Evolutionary conservation across 495 filamentous ascomycete genomes (phyloP), one percentile per base, ranked within the genome.

Genomic region (Jackrogersella multiformis): DNA sequence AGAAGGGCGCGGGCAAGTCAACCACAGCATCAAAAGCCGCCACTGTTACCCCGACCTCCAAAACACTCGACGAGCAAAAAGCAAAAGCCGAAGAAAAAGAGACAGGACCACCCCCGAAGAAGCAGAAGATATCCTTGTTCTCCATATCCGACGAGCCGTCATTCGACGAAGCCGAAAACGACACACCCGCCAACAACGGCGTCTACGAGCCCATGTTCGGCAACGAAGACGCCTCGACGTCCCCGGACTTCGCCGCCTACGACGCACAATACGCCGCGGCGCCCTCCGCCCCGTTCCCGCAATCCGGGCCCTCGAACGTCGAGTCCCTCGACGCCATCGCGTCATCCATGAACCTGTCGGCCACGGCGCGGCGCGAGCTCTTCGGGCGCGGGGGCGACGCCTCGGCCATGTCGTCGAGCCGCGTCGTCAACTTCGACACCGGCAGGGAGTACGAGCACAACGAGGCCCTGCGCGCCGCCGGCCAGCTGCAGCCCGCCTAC

Each of bases 361-460:
- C 83, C 2, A 78, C 90, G 0, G 87, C 90, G 48, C 84, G 88
- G 46, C 88, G 93, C 20, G 93, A 94, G 62, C 87, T 97, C 8
- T 91, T 97, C 62, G 93, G 93, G 23, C 89, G 93, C 3, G 2
- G 73, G 68, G 41, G 56, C 74, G 8, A 70, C 42, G 5, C n/a
- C 66, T 5, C 75, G 45, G 26, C 69, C 18, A n/a, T 36, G 2
- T 23, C 73, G 69, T 69, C 82, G 72, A 57, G 76, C 49, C 82
- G 78, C 20, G 80, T 96, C 7, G 78, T 92, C 45, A 90, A 87
- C 60, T 96, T 97, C 87, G 90, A 94, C 77, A 94, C 90, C 36
- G 92, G 93, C 74, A 74, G 78, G 52, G 93, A 97, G 76, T 97
- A 97, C 78, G 86, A 82, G 13, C 84, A 88, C 56, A 97, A 97